These are phyloP conservation scores for Penicillium antarcticum DNA, from an alignment of 495 filamentous ascomycete genomes.

Conservation along the genomic window DNA sequence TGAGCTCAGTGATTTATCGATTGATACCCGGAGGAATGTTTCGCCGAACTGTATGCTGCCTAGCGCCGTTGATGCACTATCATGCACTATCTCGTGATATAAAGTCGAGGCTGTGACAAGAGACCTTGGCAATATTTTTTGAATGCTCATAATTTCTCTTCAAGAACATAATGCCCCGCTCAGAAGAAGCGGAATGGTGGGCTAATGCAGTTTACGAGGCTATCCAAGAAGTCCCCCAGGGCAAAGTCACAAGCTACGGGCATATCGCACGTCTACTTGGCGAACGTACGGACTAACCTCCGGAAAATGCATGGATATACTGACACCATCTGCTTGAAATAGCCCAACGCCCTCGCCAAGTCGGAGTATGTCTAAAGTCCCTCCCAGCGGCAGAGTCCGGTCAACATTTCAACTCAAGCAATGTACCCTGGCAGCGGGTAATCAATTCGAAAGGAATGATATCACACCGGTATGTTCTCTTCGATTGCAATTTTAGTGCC, in stretches of 20 bases:
- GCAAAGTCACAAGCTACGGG: conserved; percentile 83
- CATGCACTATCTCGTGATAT: too few relatives aligned
- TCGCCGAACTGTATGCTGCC: conserved; percentile 16
- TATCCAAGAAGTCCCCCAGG: conserved; percentile 77
- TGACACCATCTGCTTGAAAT: neutral
- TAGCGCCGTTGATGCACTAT: neutral
- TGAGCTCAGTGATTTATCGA: conserved; percentile 21
- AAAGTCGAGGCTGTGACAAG: too few relatives aligned
- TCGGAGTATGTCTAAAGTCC: conserved; percentile 84
- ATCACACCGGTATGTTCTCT: conserved; percentile 63
- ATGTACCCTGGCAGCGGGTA: conserved; percentile 93
- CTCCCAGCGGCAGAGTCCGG: conserved; percentile 52
- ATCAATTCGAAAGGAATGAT: conserved; percentile 84
- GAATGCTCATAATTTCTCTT: too few relatives aligned
- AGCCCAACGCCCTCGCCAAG: conserved; percentile 75
- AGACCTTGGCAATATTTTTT: too few relatives aligned
- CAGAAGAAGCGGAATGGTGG: conserved; percentile 82
- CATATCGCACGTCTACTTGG: conserved; percentile 82
- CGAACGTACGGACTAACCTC: conserved; percentile 52
- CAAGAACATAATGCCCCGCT: conserved; percentile 57
- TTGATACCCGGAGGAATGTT: conserved; percentile 22
- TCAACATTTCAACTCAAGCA: conserved; percentile 61
- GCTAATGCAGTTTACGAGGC: conserved; percentile 79
- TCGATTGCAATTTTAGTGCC: neutral
- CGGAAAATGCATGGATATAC: neutral